Evolutionary conservation across 2,329 filamentous ascomycete genomes (phyloP).

Genomic region (Aspergillus versicolor): DNA sequence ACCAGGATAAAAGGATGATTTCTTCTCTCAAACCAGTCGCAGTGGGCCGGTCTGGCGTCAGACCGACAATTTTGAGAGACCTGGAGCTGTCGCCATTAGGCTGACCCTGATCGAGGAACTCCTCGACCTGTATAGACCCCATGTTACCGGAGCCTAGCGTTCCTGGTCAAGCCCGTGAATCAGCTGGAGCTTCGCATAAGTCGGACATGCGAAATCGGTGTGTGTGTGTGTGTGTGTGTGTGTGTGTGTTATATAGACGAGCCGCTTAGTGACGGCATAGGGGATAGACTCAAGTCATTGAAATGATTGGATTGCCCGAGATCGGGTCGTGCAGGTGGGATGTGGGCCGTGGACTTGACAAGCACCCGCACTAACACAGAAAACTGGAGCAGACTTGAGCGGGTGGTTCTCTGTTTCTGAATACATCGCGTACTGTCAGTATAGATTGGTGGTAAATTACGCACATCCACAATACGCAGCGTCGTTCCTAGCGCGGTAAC

Average conservation of each 20-base stretch:
- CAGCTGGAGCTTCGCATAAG: slow-evolving; percentile 12
- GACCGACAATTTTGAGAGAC: slow-evolving; percentile 29
- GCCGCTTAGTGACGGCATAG: background rate
- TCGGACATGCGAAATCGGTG: background rate
- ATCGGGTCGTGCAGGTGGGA: slow-evolving; percentile 2
- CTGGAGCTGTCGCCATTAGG: slow-evolving; percentile 16
- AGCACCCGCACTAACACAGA: background rate
- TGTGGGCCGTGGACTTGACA: background rate
- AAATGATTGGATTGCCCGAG: background rate
- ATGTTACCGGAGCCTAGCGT: slow-evolving; percentile 13
- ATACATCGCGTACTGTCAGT: no score
- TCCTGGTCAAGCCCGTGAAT: slow-evolving; percentile 2
- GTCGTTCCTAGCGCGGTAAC: no score
- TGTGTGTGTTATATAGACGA: slow-evolving; percentile 1
- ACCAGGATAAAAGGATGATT: slow-evolving; percentile 45
- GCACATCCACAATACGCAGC: no score
- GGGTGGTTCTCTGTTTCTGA: no score
- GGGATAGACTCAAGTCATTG: background rate
- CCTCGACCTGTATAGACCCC: slow-evolving; percentile 9
- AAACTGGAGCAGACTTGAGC: background rate
- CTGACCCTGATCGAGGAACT: background rate
- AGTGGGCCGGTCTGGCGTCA: slow-evolving; percentile 26
- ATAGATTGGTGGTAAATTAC: no score
- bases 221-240: background rate
- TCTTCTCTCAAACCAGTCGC: slow-evolving; percentile 43